Conservation (phyloP, 169 alveolate genomes). For the Eimeria mitis region DNA sequence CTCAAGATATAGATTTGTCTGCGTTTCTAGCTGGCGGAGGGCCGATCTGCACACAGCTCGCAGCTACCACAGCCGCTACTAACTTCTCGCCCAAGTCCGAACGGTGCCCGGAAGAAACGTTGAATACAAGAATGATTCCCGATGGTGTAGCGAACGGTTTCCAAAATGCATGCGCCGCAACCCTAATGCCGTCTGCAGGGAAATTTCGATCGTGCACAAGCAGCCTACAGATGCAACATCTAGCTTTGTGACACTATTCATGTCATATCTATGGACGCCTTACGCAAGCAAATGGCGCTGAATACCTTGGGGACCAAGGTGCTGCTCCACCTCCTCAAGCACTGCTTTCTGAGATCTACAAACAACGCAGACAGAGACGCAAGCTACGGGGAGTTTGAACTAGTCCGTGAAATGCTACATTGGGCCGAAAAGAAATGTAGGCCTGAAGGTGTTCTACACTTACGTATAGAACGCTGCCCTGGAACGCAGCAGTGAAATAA, state of each 20-base stretch:
- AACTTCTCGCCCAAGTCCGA: background rate
- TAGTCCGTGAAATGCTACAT: background rate
- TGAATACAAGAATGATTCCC: background rate
- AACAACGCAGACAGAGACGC: background rate
- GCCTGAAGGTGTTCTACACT: background rate
- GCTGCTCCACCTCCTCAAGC: conserved; percentile 35
- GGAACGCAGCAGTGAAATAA: conserved; percentile 36
- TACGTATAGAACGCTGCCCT: conserved; percentile 42
- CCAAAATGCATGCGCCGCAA: background rate
- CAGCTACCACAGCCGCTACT: background rate
- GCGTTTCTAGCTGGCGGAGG: conserved; percentile 46
- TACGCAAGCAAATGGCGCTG: conserved; percentile 69
- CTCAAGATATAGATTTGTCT: conserved; percentile 48
- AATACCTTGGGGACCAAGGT: conserved; percentile 64
- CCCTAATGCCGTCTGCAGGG: background rate
- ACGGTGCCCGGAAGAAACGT: background rate
- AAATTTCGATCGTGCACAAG: background rate
- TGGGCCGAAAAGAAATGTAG: background rate
- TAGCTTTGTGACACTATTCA: background rate
- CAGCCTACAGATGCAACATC: conserved; percentile 14
- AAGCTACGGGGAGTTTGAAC: background rate
- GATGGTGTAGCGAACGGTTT: background rate
- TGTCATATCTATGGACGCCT: background rate
- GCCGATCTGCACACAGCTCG: conserved; percentile 31
- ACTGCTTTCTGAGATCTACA: conserved; percentile 21